These are phyloP conservation scores for Ceratobasidium sp. DNA, from an alignment of 1,284 basidiomycete species.

Conservation along the genomic window DNA sequence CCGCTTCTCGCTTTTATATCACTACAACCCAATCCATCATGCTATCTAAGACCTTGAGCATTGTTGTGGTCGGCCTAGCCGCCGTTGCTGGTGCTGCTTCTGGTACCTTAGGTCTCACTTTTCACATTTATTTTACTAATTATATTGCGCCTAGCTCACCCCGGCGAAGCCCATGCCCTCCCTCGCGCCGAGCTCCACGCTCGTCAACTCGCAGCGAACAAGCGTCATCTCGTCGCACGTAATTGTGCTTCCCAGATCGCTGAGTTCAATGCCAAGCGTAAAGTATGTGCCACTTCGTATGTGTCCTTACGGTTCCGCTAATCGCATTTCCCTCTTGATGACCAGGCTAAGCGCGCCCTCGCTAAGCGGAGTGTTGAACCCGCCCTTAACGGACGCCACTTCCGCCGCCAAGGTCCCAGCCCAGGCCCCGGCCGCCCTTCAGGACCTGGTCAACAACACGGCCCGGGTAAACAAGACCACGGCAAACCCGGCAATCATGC, in stretches of 20 bases:
- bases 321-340: not conserved
- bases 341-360: slow-evolving; percentile 34
- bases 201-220: slow-evolving; percentile 43
- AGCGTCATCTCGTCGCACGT: slow-evolving; percentile 37
- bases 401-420: slow-evolving; percentile 25
- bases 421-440: too few species aligned
- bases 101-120: not conserved
- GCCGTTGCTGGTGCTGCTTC: slow-evolving; percentile 30
- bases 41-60: slow-evolving; percentile 32
- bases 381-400: slow-evolving; percentile 35
- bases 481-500: slow-evolving; percentile 4
- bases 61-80: slow-evolving; percentile 31
- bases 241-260: slow-evolving; percentile 45
- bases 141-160: slow-evolving; percentile 4
- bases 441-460: not conserved
- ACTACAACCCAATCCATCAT: not conserved
- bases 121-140: not conserved
- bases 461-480: slow-evolving; percentile 1
- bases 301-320: not conserved
- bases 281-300: not conserved
- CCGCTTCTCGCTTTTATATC: not conserved
- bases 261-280: slow-evolving; percentile 45
- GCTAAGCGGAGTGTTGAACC: slow-evolving; percentile 12
- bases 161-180: slow-evolving; percentile 24
- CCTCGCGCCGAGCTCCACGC: slow-evolving; percentile 36